Conservation (phyloP, 768 basidiomycete genomes). For the Calocybe indica region DNA sequence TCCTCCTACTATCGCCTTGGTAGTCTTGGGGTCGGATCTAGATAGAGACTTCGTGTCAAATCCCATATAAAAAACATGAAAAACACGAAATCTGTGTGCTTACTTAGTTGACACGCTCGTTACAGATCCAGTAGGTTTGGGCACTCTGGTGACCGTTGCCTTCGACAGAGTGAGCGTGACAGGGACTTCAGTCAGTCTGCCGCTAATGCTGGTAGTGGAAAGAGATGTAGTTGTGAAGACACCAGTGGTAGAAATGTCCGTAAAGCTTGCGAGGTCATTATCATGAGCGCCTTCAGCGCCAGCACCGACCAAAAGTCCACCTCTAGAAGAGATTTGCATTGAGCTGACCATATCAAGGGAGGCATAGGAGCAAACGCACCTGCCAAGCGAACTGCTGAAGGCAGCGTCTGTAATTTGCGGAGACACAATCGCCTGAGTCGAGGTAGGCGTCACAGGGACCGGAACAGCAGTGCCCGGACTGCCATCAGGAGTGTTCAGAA, state of each 20-base stretch:
- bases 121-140: slow-evolving; percentile 2
- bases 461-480: not conserved
- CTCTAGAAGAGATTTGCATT: no score
- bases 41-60: not conserved
- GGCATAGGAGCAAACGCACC: no score
- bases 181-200: slow-evolving; percentile 1
- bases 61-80: not conserved
- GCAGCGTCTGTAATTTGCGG: no score
- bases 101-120: not conserved
- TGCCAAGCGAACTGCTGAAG: no score
- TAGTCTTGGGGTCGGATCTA: slow-evolving; percentile 4
- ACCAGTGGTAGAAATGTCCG: no score
- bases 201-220: not conserved
- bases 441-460: not conserved
- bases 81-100: not conserved
- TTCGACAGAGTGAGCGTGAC: not conserved
- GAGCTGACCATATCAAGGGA: no score
- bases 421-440: no score
- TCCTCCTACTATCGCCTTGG: slow-evolving; percentile 11
- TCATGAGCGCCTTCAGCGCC: no score
- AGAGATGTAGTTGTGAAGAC: not conserved
- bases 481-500: not conserved
- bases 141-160: not conserved
- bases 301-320: no score
- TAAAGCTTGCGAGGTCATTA: no score